Evolutionary conservation across 805 yeast genomes (phyloP), one percentile per base, ranked within the genome.

Genomic region (Candida sithepensis): DNA sequence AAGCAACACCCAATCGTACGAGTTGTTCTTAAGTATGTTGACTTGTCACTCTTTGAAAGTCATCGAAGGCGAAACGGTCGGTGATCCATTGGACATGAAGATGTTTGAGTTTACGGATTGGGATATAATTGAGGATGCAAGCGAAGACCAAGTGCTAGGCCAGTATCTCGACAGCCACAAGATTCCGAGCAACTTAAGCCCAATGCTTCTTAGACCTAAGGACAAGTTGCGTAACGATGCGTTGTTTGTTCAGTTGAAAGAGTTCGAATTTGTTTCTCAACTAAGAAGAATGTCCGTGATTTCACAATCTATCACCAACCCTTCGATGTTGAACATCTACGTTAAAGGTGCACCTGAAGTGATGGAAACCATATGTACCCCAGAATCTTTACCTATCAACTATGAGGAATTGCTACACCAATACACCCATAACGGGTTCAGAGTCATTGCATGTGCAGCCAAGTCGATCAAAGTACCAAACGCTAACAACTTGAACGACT

Each of bases 321-420:
- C 59, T 14, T 41, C 49, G 3, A 36, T 46, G 7, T 34, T 58
- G n/a, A 65, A 69, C 19, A 79, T 82, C 0, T 84, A 79, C 61
- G 89, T 94, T 12, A 94, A 94, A 62, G 99, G 99, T 42, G 99
- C 99, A 0, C 99, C 99, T 0, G 99, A 94, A 63, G 88, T 91
- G 10, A 87, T 94, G 75, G 72, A 77, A 26, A 84, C 81, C 16
- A 80, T 94, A 26, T 94, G 99, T 67, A 69, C 71, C 14, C 80
- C 84, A 1, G 79, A 76, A 18, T 71, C 90, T 0, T 67, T 94
- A 42, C 99, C 99, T 1, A 61, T 65, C 2, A 79, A 90, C 58
- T 94, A 78, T 62, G 84, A 85, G 21, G 85, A 85, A 30, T 63
- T 86, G 20, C 72, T 94, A 32, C 85, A 89, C 58, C 75, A 83